Evolutionary conservation across 345 rosid species (phyloP).

Genomic region (Camelina laxa): DNA sequence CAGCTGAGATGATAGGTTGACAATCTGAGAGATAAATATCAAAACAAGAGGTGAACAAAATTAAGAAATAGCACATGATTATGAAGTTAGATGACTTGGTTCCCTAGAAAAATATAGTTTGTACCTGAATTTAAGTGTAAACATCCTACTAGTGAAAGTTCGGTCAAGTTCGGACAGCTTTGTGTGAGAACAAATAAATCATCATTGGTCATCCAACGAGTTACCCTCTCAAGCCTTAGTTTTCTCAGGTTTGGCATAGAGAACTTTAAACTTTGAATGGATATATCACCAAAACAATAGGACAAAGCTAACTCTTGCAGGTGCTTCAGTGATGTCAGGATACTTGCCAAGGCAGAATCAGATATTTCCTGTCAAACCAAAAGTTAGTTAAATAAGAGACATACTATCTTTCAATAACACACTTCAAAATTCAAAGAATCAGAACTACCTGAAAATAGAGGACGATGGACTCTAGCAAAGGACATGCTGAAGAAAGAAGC

Average conservation of each 20-base stretch:
- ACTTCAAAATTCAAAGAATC: constrained; percentile 2
- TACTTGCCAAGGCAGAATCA: constrained; percentile 53
- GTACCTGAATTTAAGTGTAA: constrained; percentile 63
- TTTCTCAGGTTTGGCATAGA: constrained; percentile 55
- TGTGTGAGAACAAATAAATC: constrained; percentile 65
- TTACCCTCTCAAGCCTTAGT: constrained; percentile 71
- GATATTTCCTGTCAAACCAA: constrained; percentile 60
- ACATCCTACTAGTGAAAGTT: constrained; percentile 71
- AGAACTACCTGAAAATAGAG: constrained; percentile 78
- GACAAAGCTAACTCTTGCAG: constrained; percentile 61
- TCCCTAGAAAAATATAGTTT: not conserved
- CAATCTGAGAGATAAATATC: constrained; percentile 51
- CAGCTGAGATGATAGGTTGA: constrained; percentile 61
- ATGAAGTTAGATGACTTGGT: not conserved
- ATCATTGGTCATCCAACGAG: constrained; percentile 74
- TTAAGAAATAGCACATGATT: constrained; percentile 6
- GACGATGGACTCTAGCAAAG: constrained; percentile 61
- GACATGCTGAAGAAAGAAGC: constrained; percentile 60
- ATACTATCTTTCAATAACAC: not conserved
- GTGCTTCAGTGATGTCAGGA: constrained; percentile 52
- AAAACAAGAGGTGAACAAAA: constrained; percentile 19
- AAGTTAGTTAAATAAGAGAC: not conserved
- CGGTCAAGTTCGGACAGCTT: constrained; percentile 58
- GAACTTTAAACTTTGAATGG: constrained; percentile 57
- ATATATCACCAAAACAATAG: constrained; percentile 80